Conservation (phyloP, 78 protist species). For the Dictyostelium brefeldianum region DNA sequence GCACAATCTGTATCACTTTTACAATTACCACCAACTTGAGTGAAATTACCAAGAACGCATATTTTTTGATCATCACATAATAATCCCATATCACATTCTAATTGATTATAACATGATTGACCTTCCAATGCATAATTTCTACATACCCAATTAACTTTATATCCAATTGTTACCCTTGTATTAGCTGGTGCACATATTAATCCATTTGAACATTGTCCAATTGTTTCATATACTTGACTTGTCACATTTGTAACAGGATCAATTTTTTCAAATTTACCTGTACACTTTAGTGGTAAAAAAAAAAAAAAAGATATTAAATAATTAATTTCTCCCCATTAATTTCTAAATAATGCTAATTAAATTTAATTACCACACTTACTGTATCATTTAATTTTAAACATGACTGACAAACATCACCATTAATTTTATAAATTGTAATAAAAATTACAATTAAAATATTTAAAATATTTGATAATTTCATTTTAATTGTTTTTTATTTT, state of each 20-base stretch:
- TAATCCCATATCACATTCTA: neutral
- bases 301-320: neutral
- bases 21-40: neutral
- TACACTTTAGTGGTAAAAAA: neutral
- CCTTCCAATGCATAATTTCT: neutral
- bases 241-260: too few species aligned
- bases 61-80: neutral
- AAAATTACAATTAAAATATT: neutral
- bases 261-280: neutral
- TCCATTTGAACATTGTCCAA: neutral
- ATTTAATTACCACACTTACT: neutral
- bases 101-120: constrained; percentile 7
- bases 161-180: neutral
- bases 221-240: neutral
- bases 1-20: neutral
- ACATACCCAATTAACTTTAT: neutral
- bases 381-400: neutral
- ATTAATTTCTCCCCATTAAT: neutral
- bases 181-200: neutral
- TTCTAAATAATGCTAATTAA: too few species aligned
- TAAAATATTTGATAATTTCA: neutral
- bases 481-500: neutral
- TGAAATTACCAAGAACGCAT: neutral
- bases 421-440: neutral
- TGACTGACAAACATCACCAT: neutral